These are phyloP conservation scores for Blastobotrys buckinghamii DNA, from an alignment of 1,139 yeast species.

Conservation along the genomic window DNA sequence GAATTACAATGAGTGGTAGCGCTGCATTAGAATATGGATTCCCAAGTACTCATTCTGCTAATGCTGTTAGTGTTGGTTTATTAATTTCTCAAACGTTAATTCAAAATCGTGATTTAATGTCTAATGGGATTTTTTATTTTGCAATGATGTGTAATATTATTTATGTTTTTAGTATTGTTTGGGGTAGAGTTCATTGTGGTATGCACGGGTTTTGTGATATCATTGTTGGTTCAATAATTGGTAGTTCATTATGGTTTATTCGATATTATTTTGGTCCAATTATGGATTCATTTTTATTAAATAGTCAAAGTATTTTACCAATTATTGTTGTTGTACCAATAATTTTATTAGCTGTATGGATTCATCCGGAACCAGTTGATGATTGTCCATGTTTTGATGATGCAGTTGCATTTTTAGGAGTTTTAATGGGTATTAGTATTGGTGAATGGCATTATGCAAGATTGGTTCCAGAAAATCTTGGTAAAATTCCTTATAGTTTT, in stretches of 20 bases:
- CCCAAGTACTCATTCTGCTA: slow-evolving; percentile 90
- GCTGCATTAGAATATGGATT: slow-evolving; percentile 94
- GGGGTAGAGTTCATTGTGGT: slow-evolving; percentile 90
- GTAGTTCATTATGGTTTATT: slow-evolving; percentile 37
- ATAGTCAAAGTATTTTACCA: slow-evolving; percentile 20
- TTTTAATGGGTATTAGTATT: slow-evolving; percentile 66
- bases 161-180: slow-evolving; percentile 62
- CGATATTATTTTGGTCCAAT: slow-evolving; percentile 20
- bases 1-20: slow-evolving; percentile 83
- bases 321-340: slow-evolving; percentile 35
- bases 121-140: background rate
- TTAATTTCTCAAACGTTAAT: slow-evolving; percentile 35
- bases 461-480: slow-evolving; percentile 22
- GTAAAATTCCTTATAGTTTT: slow-evolving; percentile 37
- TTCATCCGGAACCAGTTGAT: slow-evolving; percentile 83
- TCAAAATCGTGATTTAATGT: slow-evolving; percentile 9
- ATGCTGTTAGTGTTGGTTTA: slow-evolving; percentile 75
- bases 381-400: slow-evolving; percentile 97
- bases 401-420: slow-evolving; percentile 90
- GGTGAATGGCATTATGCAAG: slow-evolving; percentile 42
- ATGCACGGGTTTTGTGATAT: slow-evolving; percentile 94
- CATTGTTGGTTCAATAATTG: slow-evolving; percentile 58
- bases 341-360: slow-evolving; percentile 47
- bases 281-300: slow-evolving; percentile 22
- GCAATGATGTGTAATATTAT: slow-evolving; percentile 18